Base-by-base conservation (phyloP, 345 rosid genomes). In the Syzygium aqueum region DNA sequence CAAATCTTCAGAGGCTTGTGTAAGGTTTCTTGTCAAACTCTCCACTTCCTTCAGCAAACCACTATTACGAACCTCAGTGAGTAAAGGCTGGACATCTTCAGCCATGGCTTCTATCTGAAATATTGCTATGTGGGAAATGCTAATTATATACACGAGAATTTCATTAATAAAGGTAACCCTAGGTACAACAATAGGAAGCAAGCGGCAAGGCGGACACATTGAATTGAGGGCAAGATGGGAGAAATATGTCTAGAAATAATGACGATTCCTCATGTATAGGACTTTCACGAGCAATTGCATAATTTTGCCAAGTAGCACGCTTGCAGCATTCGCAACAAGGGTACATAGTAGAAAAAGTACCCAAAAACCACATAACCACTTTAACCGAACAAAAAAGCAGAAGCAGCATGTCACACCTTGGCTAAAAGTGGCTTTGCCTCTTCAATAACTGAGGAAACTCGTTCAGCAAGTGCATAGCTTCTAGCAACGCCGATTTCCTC, bases 51-150 rank as follows among this genome's bases (percentile, higher is more conserved):
- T 96, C 82, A 97, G 95, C 91, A 97, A 91, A 89, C 96, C 98
- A 40, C 95, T 94, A 67, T 96, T 93, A 88, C 94, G 95, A 92
- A 96, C 90, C 91, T 95, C 99, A n/a, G 98, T 85, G 57, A 97
- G 94, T 91, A 96, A 94, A 91, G 99, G 99, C 92, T 96, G 97
- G 86, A 96, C 92, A 93, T 96, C 99, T 92, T 94, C 98, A 84
- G 99, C 94, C 97, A 97, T 96, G 94, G 96, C 98, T 93, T 96
- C 90, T 73, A 98, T 95, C 98, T 96, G 99, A 90, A 95, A 96
- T 89, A 57, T 89, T 54, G 73, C 57, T 25, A 77, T 17, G 37
- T n/a, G 85, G 57, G 46, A 51, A 84, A 52, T 19, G 82, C 49
- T 73, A 37, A 73, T 73, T 73, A 73, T 73, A 73, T 73, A 22